Evolutionary conservation across 495 filamentous ascomycete species (phyloP).

Genomic region (Xylaria flabelliformis): DNA sequence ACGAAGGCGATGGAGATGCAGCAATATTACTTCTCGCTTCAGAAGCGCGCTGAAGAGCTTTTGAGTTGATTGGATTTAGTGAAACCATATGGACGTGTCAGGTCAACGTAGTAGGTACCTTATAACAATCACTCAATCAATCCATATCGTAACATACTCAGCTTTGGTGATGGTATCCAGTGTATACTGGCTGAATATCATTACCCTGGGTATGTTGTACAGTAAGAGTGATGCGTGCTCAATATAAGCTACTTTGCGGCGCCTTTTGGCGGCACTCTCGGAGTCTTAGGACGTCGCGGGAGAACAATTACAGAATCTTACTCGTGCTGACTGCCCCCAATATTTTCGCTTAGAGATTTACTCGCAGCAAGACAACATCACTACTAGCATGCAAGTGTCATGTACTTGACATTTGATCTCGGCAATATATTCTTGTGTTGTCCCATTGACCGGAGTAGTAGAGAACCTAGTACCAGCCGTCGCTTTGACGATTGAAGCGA

Average conservation of each 20-base stretch:
- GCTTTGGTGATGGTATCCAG: not conserved
- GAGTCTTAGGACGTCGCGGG: not conserved
- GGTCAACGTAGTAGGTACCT: not conserved
- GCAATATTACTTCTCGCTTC: conserved; percentile 33
- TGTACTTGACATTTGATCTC: not conserved
- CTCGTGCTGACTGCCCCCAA: conserved; percentile 8
- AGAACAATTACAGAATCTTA: not conserved
- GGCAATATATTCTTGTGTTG: not conserved
- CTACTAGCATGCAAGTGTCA: not conserved
- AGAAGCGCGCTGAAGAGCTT: conserved; percentile 31
- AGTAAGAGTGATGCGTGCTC: conserved; percentile 12
- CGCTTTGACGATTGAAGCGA: not conserved
- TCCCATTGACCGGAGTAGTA: not conserved
- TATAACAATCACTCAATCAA: not conserved
- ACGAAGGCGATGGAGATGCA: conserved; percentile 32
- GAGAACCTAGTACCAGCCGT: not conserved
- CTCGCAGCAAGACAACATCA: not conserved
- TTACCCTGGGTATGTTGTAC: not conserved
- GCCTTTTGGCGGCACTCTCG: not conserved
- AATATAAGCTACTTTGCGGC: not conserved
- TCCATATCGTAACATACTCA: not conserved
- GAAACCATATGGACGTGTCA: not conserved
- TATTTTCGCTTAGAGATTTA: not conserved
- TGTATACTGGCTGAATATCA: not conserved
- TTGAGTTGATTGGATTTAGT: conserved; percentile 1